These are phyloP conservation scores for Penicillium paxilli DNA, from an alignment of 495 filamentous ascomycete genomes.

Conservation along the genomic window DNA sequence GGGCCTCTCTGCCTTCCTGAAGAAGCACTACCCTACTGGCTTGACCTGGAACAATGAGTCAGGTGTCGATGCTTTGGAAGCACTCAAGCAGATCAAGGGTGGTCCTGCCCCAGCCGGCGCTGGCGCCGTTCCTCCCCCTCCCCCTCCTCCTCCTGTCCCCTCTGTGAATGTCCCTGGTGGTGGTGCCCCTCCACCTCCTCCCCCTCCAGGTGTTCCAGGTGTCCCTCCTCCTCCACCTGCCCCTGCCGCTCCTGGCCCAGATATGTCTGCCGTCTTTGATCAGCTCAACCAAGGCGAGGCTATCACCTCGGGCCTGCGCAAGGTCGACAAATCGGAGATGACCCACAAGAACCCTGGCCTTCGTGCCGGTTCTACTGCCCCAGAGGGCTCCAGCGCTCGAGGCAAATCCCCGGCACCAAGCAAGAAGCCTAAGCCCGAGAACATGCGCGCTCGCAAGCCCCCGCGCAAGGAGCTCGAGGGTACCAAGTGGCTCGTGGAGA, in stretches of 20 bases:
- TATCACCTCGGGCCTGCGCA: constrained; percentile 84
- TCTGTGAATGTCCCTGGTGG: constrained; percentile 52
- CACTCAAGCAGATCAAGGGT: constrained; percentile 59
- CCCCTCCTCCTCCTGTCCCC: constrained; percentile 56
- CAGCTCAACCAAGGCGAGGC: constrained; percentile 84
- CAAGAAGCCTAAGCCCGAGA: constrained; percentile 93
- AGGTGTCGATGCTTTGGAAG: constrained; percentile 73
- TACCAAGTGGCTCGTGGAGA: constrained; percentile 95
- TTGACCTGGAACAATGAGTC: constrained; percentile 83
- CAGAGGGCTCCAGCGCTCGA: constrained; percentile 53
- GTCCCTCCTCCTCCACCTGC: constrained; percentile 30
- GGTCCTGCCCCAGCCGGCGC: constrained; percentile 44
- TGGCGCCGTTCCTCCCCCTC: constrained; percentile 50
- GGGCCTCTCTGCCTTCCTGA: constrained; percentile 75
- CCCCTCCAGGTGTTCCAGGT: constrained; percentile 47
- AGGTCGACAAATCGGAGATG: constrained; percentile 92
- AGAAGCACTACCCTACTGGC: constrained; percentile 74
- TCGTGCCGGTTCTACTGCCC: constrained; percentile 68
- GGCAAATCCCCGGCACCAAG: constrained; percentile 81
- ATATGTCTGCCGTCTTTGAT: constrained; percentile 83
- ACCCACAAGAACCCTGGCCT: constrained; percentile 98
- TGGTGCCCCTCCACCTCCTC: constrained; percentile 83
- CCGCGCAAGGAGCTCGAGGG: constrained; percentile 89
- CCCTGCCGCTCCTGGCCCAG: constrained; percentile 40
- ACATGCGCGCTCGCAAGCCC: constrained; percentile 90